A percentile compares a stretch with the other conserved stretches of the same genome.
Evolutionary conservation across 352 stramenopile genomes (phyloP).

Genomic region (Aphanomyces astaci): DNA sequence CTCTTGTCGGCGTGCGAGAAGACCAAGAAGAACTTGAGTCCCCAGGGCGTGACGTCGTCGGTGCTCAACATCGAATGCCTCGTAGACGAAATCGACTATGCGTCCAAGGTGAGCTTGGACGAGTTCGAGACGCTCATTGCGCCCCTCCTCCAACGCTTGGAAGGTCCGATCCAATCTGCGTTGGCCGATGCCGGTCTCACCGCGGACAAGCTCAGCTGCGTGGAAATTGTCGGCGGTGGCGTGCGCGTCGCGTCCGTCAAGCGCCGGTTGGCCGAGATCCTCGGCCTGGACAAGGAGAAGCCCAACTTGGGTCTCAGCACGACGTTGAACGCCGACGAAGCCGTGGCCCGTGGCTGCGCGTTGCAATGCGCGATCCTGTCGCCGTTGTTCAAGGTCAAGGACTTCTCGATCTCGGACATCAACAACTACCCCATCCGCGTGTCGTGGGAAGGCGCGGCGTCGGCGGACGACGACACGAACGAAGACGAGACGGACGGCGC

Average conservation of each 20-base stretch:
- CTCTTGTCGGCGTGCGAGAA: conserved; percentile 97
- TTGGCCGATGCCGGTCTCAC: conserved; percentile 86
- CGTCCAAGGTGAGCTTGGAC: conserved; percentile 87
- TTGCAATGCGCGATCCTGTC: conserved; percentile 98
- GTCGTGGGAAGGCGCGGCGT: conserved; percentile 80
- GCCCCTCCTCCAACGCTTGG: conserved; percentile 77
- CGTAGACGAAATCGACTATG: conserved; percentile 97
- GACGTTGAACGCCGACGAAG: conserved; percentile 99
- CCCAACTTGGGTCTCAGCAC: conserved; percentile 96
- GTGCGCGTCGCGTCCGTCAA: conserved; percentile 96
- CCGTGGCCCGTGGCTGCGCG: conserved; percentile 93
- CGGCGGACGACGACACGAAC: conserved; percentile 50
- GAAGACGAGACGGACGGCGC: conserved; percentile 84
- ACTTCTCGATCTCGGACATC: conserved; percentile 82
- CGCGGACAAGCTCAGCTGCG: conserved; percentile 80
- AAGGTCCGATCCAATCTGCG: conserved; percentile 76
- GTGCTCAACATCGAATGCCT: conserved; percentile 97
- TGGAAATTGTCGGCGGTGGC: conserved; percentile 95
- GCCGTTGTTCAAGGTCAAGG: conserved; percentile 96
- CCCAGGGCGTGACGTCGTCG: conserved; percentile 93
- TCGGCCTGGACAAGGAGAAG: conserved; percentile 88
- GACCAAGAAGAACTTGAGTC: conserved; percentile 98
- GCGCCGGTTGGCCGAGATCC: conserved; percentile 82
- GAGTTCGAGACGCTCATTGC: conserved; percentile 93
- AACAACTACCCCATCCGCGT: conserved; percentile 91